These are phyloP conservation scores for Saccharomycopsis hybrid DNA, from an alignment of 1,139 yeast species.

Conservation along the genomic window DNA sequence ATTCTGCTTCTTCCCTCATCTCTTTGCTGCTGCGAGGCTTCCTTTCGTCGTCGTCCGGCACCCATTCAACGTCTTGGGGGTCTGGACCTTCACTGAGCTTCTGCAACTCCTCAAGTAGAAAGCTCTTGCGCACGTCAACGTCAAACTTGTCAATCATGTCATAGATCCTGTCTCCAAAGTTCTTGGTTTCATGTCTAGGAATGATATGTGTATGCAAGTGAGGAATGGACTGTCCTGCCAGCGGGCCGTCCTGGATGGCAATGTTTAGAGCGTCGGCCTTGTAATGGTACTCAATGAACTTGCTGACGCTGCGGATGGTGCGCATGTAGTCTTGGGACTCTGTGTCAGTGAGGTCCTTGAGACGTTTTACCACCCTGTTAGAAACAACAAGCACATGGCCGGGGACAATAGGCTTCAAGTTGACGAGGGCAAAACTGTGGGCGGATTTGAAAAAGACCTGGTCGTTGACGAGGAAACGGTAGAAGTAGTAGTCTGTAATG, in stretches of 20 bases:
- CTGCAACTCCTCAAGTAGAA: slow-evolving; percentile 30
- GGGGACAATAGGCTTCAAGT: slow-evolving; percentile 81
- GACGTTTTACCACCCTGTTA: slow-evolving; percentile 51
- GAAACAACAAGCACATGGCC: slow-evolving; percentile 90
- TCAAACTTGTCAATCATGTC: slow-evolving; percentile 45
- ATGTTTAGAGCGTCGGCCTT: slow-evolving; percentile 78
- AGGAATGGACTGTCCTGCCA: slow-evolving; percentile 91
- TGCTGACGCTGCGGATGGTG: slow-evolving; percentile 66
- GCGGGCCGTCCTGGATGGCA: slow-evolving; percentile 93
- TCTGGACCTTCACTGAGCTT: slow-evolving; percentile 26
- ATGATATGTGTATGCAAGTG: slow-evolving; percentile 91
- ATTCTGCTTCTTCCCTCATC: slow-evolving; percentile 49
- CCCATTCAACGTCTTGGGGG: slow-evolving; percentile 26
- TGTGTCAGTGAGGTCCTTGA: slow-evolving; percentile 60
- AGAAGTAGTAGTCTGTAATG: slow-evolving; percentile 31
- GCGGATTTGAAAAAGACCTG: slow-evolving; percentile 57
- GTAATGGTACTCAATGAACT: slow-evolving; percentile 56
- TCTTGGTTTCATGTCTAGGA: slow-evolving; percentile 64
- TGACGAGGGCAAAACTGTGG: slow-evolving; percentile 74
- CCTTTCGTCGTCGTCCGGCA: slow-evolving; percentile 45
- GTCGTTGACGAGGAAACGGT: slow-evolving; percentile 50
- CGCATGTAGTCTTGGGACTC: slow-evolving; percentile 75
- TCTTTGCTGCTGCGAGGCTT: slow-evolving; percentile 46
- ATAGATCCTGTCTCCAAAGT: slow-evolving; percentile 69
- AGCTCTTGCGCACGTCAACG: slow-evolving; percentile 37